Percentiles rank a stretch among this genome's conserved stretches.
These are phyloP conservation scores for Ophiosphaerella narmari DNA, from an alignment of 2,329 filamentous ascomycete genomes.

Conservation along the genomic window DNA sequence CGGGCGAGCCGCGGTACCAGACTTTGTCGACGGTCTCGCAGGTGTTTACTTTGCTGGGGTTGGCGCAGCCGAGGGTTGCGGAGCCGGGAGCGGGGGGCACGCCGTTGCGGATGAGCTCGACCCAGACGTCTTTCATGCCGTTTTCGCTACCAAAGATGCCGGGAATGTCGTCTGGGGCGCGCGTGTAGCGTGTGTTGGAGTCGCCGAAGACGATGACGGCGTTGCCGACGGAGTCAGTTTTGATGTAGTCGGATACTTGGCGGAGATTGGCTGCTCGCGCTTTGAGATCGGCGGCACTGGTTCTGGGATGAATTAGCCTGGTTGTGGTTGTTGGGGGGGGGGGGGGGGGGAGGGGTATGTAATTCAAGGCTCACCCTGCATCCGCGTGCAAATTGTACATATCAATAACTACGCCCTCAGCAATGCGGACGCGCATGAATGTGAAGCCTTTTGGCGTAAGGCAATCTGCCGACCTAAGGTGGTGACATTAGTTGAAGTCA, in stretches of 20 bases:
- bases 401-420: constrained; percentile 62
- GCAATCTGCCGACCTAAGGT: constrained; percentile 59
- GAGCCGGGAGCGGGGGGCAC: constrained; percentile 27
- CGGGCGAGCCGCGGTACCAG: constrained; percentile 60
- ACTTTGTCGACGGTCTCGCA: constrained; percentile 73
- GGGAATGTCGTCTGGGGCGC: constrained; percentile 56
- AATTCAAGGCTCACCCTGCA: constrained; percentile 56
- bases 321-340: too few species aligned
- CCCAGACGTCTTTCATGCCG: constrained; percentile 63
- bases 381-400: constrained; percentile 71
- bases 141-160: constrained; percentile 57
- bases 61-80: constrained; percentile 56
- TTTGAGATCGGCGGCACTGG: constrained; percentile 55
- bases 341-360: too few species aligned
- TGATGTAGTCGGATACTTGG: constrained; percentile 64
- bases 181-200: constrained; percentile 68
- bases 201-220: constrained; percentile 69
- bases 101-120: constrained; percentile 54
- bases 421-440: constrained; percentile 63
- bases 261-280: constrained; percentile 64
- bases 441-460: constrained; percentile 73
- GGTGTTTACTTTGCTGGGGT: constrained; percentile 56
- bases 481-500: background rate
- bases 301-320: constrained; percentile 26
- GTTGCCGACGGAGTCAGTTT: constrained; percentile 61